These are phyloP conservation scores for Beauveria bassiana DNA, from an alignment of 2,329 filamentous ascomycete genomes.

Conservation along the genomic window DNA sequence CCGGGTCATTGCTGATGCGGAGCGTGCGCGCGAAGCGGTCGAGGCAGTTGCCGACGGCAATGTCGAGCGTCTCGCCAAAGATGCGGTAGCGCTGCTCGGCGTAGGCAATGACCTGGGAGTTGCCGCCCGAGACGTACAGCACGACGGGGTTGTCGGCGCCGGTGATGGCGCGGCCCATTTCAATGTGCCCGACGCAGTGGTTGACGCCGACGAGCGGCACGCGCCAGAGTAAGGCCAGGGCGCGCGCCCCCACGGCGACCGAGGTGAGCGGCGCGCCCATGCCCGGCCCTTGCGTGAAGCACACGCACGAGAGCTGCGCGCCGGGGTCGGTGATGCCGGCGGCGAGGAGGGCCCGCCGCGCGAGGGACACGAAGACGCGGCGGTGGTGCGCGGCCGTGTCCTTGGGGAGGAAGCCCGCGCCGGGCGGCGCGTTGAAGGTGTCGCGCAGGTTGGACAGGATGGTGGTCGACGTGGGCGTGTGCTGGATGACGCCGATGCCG, in stretches of 20 bases:
- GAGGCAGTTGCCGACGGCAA: conserved; percentile 94
- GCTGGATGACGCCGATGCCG: conserved; percentile 84
- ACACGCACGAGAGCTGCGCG: conserved; percentile 77
- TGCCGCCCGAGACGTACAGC: conserved; percentile 89
- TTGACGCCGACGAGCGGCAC: conserved; percentile 92
- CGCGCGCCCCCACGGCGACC: conserved; percentile 78
- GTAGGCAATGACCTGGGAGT: conserved; percentile 97
- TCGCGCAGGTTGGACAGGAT: conserved; percentile 92
- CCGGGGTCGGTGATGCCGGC: conserved; percentile 47
- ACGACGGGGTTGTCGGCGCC: conserved; percentile 88
- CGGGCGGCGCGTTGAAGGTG: conserved; percentile 86
- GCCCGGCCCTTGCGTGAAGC: conserved; percentile 90
- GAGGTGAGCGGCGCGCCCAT: conserved; percentile 92
- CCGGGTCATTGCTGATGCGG: conserved; percentile 88
- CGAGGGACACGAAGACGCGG: conserved; percentile 71
- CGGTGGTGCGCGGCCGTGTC: conserved; percentile 93
- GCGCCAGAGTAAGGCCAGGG: conserved; percentile 73
- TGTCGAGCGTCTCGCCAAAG: conserved; percentile 95
- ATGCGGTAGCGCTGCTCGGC: conserved; percentile 91
- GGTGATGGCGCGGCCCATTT: conserved; percentile 94
- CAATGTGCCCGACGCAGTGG: conserved; percentile 96
- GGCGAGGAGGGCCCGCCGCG: conserved; percentile 67
- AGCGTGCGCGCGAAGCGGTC: conserved; percentile 92
- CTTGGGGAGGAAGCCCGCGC: conserved; percentile 91
- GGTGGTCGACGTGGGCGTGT: conserved; percentile 48